Conservation (phyloP, 2,329 filamentous ascomycete genomes). For the Neonectria magnoliae region DNA sequence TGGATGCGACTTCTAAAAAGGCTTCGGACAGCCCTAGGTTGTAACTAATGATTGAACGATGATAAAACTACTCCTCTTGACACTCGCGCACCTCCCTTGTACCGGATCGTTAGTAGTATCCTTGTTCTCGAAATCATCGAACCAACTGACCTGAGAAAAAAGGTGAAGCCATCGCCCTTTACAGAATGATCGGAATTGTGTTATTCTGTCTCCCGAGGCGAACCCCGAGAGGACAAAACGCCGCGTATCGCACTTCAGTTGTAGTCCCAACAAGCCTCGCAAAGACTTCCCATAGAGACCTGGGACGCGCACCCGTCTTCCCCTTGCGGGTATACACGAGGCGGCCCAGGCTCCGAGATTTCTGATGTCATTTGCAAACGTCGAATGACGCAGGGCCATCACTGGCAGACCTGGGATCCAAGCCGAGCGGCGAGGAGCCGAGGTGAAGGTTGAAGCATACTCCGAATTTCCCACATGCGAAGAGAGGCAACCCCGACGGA, state of each 20-base stretch:
- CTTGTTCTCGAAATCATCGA: constrained; percentile 19
- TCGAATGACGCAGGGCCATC: constrained; percentile 85
- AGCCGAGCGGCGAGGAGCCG: constrained; percentile 7
- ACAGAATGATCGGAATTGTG: constrained; percentile 95
- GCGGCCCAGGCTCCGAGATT: constrained; percentile 71
- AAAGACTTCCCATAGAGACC: constrained; percentile 88
- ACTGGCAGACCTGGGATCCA: constrained; percentile 72
- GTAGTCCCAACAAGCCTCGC: constrained; percentile 80
- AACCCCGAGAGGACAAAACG: constrained; percentile 56
- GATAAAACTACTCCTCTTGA: constrained; percentile 20
- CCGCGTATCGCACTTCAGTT: constrained; percentile 96
- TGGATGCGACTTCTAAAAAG: no score
- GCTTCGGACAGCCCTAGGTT: not conserved
- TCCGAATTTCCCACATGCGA: constrained; percentile 98
- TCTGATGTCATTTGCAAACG: constrained; percentile 94
- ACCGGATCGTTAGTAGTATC: constrained; percentile 41
- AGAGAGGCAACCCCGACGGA: constrained; percentile 7
- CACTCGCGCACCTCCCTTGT: not conserved
- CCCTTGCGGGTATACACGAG: constrained; percentile 29
- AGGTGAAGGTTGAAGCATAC: constrained; percentile 77
- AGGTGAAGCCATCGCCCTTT: constrained; percentile 72
- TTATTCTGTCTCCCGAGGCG: constrained; percentile 56
- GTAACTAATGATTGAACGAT: constrained; percentile 23
- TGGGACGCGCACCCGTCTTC: constrained; percentile 24
- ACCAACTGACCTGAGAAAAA: constrained; percentile 43